These are phyloP conservation scores for Toxicodendron radicans DNA, from an alignment of 345 rosid species.

Conservation along the genomic window DNA sequence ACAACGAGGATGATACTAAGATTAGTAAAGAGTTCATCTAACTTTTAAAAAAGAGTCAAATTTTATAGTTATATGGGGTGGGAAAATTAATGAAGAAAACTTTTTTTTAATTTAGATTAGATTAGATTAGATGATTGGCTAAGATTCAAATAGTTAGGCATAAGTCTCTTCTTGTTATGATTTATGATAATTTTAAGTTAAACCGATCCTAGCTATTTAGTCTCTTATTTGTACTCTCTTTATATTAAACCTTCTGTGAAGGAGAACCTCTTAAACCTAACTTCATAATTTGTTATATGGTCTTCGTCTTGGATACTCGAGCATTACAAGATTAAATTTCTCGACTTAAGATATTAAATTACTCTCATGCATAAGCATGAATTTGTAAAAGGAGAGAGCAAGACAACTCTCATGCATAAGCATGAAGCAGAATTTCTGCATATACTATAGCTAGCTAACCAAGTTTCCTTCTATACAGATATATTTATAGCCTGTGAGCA, in stretches of 20 bases:
- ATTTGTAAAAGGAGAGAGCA: no score
- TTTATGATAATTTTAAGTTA: constrained; percentile 11
- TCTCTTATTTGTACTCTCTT: not conserved
- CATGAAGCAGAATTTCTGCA: no score
- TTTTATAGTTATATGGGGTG: not conserved
- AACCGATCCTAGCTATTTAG: not conserved
- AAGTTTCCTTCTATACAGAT: no score
- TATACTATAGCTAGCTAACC: no score
- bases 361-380: no score
- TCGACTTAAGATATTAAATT: no score
- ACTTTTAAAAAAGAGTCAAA: not conserved
- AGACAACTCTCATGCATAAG: no score
- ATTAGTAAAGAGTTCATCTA: not conserved
- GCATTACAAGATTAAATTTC: no score
- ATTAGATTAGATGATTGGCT: constrained; percentile 1
- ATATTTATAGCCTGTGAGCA: no score
- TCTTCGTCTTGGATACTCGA: no score
- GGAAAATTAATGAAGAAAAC: not conserved
- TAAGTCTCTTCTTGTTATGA: constrained; percentile 11
- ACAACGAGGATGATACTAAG: not conserved
- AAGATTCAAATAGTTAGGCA: constrained; percentile 12
- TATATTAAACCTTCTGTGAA: not conserved
- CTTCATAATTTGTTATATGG: no score
- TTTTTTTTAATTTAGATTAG: not conserved
- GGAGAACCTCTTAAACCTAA: not conserved